These are phyloP conservation scores for Tolypocladium ovalisporum DNA, from an alignment of 2,329 filamentous ascomycete genomes.

Conservation along the genomic window DNA sequence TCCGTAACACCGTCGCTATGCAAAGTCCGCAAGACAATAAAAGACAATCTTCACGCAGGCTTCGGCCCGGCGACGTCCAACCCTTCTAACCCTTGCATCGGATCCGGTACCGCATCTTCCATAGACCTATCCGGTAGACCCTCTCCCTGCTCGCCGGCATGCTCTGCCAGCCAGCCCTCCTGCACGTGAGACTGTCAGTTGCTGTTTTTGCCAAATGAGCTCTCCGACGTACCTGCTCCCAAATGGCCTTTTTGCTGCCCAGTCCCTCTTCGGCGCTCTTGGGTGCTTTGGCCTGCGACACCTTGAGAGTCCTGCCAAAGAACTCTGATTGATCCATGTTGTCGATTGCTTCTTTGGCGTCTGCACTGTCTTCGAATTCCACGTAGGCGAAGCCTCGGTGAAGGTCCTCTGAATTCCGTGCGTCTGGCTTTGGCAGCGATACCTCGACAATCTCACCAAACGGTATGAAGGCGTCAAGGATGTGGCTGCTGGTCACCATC, in stretches of 20 bases:
- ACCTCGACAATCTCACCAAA: conserved; percentile 95
- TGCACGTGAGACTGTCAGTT: conserved; percentile 23
- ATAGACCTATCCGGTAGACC: conserved; percentile 20
- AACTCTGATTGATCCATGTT: conserved; percentile 98
- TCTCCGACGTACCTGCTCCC: conserved; percentile 70
- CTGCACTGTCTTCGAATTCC: conserved; percentile 76
- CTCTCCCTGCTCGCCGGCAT: conserved; percentile 71
- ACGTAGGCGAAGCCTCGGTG: conserved; percentile 96
- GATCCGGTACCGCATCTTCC: conserved; percentile 56
- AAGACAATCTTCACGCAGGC: conserved; percentile 41
- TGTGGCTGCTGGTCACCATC: conserved; percentile 60
- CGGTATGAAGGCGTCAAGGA: conserved; percentile 88
- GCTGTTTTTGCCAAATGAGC: neutral
- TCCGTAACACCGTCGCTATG: conserved; percentile 37
- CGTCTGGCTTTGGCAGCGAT: conserved; percentile 77
- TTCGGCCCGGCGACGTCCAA: conserved; percentile 91
- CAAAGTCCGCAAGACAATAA: conserved; percentile 12
- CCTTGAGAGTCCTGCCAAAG: conserved; percentile 84
- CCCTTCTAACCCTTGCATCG: conserved; percentile 92
- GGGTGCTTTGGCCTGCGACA: conserved; percentile 82
- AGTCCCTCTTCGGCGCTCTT: conserved; percentile 81
- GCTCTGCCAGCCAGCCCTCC: conserved; percentile 88
- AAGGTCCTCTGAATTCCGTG: conserved; percentile 63
- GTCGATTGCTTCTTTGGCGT: conserved; percentile 91
- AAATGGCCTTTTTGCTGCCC: conserved; percentile 87